These are phyloP conservation scores for Corylus heterophylla DNA, from an alignment of 306 rosid genomes.

Conservation along the genomic window DNA sequence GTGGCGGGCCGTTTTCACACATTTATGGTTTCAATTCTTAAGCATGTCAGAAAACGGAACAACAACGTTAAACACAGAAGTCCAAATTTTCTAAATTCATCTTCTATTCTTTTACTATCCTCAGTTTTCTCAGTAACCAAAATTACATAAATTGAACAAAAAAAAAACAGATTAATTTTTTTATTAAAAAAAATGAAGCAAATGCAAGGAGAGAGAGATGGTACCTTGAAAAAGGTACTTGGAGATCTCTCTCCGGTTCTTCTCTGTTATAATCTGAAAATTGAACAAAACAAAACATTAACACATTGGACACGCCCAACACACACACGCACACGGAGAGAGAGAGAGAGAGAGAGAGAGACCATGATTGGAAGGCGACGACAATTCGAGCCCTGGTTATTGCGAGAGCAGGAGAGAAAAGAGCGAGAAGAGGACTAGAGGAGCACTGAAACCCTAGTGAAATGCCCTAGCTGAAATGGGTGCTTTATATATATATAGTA, in stretches of 20 bases:
- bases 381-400: neutral
- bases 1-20: neutral
- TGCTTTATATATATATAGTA: neutral
- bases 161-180: neutral
- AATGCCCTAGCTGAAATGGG: neutral
- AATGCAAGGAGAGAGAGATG: neutral
- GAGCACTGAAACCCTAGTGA: conserved; percentile 5
- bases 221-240: conserved; percentile 73
- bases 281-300: neutral
- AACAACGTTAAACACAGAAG: neutral
- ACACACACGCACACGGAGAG: neutral
- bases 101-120: neutral
- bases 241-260: conserved; percentile 71
- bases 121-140: neutral
- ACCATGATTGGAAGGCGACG: conserved; percentile 33
- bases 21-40: too few relatives aligned
- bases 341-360: neutral
- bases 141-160: neutral
- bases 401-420: neutral
- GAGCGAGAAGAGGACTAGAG: neutral
- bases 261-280: conserved; percentile 66
- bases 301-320: too few relatives aligned
- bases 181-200: neutral
- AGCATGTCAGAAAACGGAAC: too few relatives aligned
- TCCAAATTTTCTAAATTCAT: neutral